A percentile compares a stretch with the other conserved stretches of the same genome.
Conservation (phyloP, 208 protist genomes). For the Tritrichomonas musculus region DNA sequence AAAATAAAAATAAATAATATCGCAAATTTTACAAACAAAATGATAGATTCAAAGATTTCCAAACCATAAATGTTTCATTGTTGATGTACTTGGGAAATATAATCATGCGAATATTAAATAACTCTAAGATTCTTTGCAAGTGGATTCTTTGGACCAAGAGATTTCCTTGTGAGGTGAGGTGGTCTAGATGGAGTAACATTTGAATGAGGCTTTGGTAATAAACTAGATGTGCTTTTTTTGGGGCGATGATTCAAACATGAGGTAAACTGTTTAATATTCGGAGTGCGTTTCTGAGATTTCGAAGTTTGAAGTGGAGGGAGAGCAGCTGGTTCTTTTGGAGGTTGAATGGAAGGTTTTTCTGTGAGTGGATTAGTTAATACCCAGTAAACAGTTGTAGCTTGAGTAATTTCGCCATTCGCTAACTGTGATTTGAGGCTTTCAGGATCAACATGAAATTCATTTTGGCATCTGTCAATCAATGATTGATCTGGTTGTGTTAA, state of each 20-base stretch:
- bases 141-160: not conserved
- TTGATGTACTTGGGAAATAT: not conserved
- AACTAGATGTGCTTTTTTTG: not conserved
- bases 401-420: not conserved
- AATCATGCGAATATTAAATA: not conserved
- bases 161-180: not conserved
- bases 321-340: not conserved
- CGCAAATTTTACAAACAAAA: not conserved
- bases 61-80: not conserved
- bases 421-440: not conserved
- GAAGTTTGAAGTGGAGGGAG: not conserved
- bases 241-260: not conserved
- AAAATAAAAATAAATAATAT: not conserved
- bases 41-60: not conserved
- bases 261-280: not conserved
- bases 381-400: not conserved
- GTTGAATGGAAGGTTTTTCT: not conserved
- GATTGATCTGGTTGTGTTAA: not conserved
- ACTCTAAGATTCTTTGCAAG: not conserved
- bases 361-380: not conserved
- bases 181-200: not conserved
- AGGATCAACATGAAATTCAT: not conserved
- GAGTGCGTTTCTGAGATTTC: not conserved
- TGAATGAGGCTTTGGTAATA: no score
- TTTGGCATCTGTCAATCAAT: not conserved